Conservation (phyloP, 176 grass and related monocot genomes). For the Aegilops bicornis region DNA sequence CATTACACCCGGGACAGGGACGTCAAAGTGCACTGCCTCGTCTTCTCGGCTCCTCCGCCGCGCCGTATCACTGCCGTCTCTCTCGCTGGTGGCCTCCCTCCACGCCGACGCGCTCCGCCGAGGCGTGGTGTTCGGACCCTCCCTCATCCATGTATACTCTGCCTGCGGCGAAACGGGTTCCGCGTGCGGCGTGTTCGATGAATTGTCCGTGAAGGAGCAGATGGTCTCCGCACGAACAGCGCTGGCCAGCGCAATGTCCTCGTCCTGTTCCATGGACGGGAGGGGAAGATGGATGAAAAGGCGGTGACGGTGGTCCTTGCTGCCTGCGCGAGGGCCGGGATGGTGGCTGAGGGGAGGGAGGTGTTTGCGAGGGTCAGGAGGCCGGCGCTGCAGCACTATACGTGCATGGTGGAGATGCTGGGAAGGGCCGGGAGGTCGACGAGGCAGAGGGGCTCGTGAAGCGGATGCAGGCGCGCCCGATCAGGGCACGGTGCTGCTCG, state of each 20-base stretch:
- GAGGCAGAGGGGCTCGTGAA: conserved; percentile 55
- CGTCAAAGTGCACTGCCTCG: too few species aligned
- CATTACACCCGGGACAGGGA: too few species aligned
- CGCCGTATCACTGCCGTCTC: conserved; percentile 17
- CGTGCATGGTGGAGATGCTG: too few species aligned
- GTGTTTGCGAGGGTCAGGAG: conserved; percentile 44
- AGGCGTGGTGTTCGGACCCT: conserved; percentile 2
- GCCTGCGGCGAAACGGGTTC: conserved; percentile 24
- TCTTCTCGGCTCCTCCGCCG: neutral
- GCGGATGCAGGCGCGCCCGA: conserved; percentile 39
- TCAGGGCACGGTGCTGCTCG: conserved; percentile 45
- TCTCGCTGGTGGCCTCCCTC: conserved; percentile 18
- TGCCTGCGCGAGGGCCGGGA: conserved; percentile 47
- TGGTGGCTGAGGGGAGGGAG: conserved; percentile 32
- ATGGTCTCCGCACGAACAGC: conserved; percentile 42
- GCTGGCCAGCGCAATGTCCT: conserved; percentile 38
- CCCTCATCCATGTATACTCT: conserved; percentile 4
- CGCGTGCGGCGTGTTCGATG: conserved; percentile 25
- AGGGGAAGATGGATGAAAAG: conserved; percentile 17
- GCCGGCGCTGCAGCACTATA: conserved; percentile 33
- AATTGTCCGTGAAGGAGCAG: neutral
- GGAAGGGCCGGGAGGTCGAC: conserved; percentile 36
- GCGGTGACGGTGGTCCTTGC: conserved; percentile 50
- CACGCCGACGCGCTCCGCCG: too few species aligned
- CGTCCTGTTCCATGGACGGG: neutral